Evolutionary conservation across 2,329 filamentous ascomycete species (phyloP).

Genomic region (Xylogone sp.): DNA sequence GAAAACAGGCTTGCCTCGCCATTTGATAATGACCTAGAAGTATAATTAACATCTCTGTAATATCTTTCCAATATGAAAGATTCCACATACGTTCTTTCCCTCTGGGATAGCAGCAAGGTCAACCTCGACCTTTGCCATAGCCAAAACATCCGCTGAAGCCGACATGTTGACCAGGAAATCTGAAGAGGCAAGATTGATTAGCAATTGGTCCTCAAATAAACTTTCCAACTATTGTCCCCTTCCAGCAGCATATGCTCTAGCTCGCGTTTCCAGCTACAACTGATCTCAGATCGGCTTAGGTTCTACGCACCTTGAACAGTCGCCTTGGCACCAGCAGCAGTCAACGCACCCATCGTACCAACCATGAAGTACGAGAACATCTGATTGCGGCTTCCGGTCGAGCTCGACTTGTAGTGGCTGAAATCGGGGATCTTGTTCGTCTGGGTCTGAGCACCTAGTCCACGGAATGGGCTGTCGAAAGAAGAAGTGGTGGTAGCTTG

Average conservation of each 20-base stretch:
- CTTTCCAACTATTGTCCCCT: background rate
- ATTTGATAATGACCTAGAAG: slow-evolving; percentile 91
- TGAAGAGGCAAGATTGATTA: slow-evolving; percentile 34
- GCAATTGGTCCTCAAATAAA: background rate
- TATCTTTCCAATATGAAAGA: slow-evolving; percentile 5
- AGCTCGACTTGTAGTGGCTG: slow-evolving; percentile 76
- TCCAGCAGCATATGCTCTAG: slow-evolving; percentile 1
- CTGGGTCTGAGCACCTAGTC: slow-evolving; percentile 38
- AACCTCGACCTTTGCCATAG: slow-evolving; percentile 99
- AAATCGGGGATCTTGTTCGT: slow-evolving; percentile 81
- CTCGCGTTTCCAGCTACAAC: background rate
- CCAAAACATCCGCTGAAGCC: slow-evolving; percentile 94
- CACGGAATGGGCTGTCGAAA: slow-evolving; percentile 62
- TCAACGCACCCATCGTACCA: slow-evolving; percentile 86
- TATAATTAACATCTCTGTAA: slow-evolving; percentile 8
- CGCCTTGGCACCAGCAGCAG: slow-evolving; percentile 92
- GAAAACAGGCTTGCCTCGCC: slow-evolving; percentile 99
- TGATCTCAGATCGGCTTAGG: background rate
- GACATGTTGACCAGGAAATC: slow-evolving; percentile 99
- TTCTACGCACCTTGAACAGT: slow-evolving; percentile 85
- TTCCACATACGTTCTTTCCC: slow-evolving; percentile 91
- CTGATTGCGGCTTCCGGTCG: slow-evolving; percentile 68
- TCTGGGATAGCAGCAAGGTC: slow-evolving; percentile 90
- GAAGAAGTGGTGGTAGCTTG: slow-evolving; percentile 32
- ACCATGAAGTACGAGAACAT: slow-evolving; percentile 99